Base-by-base conservation (phyloP, 192 early-diverging fungal species). In the Backusella parvicylindrica region DNA sequence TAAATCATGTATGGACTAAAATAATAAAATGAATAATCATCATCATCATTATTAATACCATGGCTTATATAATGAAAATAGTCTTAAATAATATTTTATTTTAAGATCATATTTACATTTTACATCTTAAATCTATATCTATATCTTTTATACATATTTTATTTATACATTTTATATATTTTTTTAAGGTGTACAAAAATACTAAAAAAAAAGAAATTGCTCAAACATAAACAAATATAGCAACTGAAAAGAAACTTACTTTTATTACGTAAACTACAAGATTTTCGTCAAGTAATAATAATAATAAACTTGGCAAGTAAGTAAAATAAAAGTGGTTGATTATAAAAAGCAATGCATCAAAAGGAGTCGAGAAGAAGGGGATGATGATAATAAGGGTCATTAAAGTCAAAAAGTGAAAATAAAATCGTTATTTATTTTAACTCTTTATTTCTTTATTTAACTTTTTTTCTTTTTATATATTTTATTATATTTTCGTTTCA, bases 401-500 rank as follows among this genome's bases (percentile, higher is more conserved):
- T 60, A 26, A 26, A 60, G 53, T 28, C 53, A 60, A 60, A 60
- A 60, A 28, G 43, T n/a, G 43, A 47, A 18, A 47, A 47, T 47
- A 47, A 47, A 47, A 47, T 47, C 16, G 28, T 2, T 60, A 28
- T 60, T 28, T 6, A 60, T 60, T 60, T 60, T 28, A 60, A n/a
- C 12, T 60, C 53, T 60, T 60, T 60, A 60, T 60, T 60, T 60
- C 53, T 60, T 60, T 60, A 26, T 60, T 60, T 60, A 26, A 60
- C 21, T 28, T 60, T 60, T 50, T 21, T 50, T 50, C 8, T 50
- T 21, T 50, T 50, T n/a, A n/a, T n/a, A n/a, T n/a, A n/a, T 23
- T 60, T 28, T 60, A 28, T 60, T 60, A n/a, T 60, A 60, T 60
- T 60, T 60, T 60, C 23, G 53, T 60, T 60, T 60, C 53, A 60